Conservation (phyloP, 2,329 filamentous ascomycete species). For the Colletotrichum costaricense region DNA sequence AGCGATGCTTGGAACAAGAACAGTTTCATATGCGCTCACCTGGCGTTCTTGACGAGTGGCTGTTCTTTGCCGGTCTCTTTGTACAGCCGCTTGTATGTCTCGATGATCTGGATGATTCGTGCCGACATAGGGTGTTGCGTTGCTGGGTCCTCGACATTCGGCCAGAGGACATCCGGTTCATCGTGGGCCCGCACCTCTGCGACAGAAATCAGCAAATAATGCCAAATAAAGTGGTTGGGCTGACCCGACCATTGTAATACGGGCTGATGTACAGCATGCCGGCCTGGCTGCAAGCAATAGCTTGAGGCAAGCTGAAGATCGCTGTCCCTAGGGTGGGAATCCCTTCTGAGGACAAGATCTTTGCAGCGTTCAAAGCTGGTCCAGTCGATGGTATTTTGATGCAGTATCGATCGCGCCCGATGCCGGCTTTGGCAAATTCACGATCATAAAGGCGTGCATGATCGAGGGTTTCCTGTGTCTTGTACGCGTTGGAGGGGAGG, state of each 20-base stretch:
- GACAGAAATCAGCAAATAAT: conserved; percentile 1
- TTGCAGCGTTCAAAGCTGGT: conserved; percentile 57
- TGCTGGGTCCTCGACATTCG: conserved; percentile 57
- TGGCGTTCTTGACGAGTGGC: conserved; percentile 59
- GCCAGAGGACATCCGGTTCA: conserved; percentile 54
- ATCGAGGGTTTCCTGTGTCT: conserved; percentile 55
- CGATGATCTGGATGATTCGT: conserved; percentile 59
- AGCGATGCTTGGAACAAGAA: not conserved
- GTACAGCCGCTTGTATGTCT: conserved; percentile 57
- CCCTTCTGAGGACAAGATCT: conserved; percentile 53
- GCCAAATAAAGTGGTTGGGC: not conserved
- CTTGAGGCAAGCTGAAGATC: conserved; percentile 59
- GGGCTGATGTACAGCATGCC: conserved; percentile 60
- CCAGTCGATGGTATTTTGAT: conserved; percentile 65
- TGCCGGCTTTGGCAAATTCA: conserved; percentile 57
- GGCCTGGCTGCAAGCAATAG: conserved; percentile 60
- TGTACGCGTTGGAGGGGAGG: conserved; percentile 57
- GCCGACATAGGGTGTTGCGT: conserved; percentile 59
- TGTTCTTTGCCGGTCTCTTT: conserved; percentile 59
- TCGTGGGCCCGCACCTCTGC: conserved; percentile 56
- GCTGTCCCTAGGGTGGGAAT: conserved; percentile 60
- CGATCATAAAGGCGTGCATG: conserved; percentile 58
- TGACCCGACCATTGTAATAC: conserved; percentile 56
- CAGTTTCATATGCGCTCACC: conserved; percentile 39
- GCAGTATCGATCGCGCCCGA: conserved; percentile 57